Base-by-base conservation (phyloP, 768 basidiomycete genomes). In the Leccinum subgranulosum region DNA sequence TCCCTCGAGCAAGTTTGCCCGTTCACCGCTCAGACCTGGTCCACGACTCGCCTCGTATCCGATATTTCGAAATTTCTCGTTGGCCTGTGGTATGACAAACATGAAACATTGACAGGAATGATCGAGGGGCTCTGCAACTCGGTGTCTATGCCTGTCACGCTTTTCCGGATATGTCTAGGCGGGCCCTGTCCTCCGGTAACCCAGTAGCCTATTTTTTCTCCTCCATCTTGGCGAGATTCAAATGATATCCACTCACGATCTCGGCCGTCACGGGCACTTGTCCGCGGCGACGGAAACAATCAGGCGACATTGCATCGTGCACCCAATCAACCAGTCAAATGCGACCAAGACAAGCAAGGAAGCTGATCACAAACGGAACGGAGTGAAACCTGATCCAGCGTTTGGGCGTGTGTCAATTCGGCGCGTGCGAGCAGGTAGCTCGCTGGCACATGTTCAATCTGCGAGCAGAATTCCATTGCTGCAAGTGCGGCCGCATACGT, bases 81-180 rank as follows among this genome's bases (percentile, higher is more conserved):
- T 51, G 45, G 51, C 27, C 47, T 27, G 55, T 25, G 51, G 55
- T 53, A 66, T 71, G 71, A 71, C 61, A 71, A 66, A 67, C 65
- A 60, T 78, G 78, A 81, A 78, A 80, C 79, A 77, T 57, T 53
- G 62, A 59, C 67, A 66, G 64, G 48, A 63, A 53, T 77, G 78
- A 80, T 81, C 80, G 77, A 73, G 67, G 63, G 71, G 62, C 61
- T 62, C 50, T 29, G 50, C 50, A 60, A 62, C 56, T 63, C 61
- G 62, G 62, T 58, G 49, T 57, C 68, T 69, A 65, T 65, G 64
- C 57, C 14, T 51, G 53, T 62, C 55, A 49, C 34, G 47, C 28
- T 17, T 69, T 64, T 64, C 76, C 73, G 41, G 27, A 76, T 76
- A 70, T 74, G 76, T 75, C 55, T 33, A 75, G 52, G 61, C 36